Conservation (phyloP, 257 asterid genomes). For the Petunia axillaris region DNA sequence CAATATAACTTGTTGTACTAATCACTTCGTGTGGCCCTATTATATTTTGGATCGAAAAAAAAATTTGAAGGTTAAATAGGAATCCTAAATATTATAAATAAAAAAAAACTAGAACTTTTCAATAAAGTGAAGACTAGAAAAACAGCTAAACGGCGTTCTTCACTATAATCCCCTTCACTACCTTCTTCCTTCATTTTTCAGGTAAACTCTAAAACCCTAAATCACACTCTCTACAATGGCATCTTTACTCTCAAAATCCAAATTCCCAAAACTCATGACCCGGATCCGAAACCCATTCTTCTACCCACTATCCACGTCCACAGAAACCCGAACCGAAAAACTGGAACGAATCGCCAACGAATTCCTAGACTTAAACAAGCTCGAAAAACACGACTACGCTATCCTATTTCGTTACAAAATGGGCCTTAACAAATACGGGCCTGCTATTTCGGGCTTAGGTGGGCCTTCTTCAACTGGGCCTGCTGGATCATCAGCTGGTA, state of each 20-base stretch:
- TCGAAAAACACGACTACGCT: conserved; percentile 76
- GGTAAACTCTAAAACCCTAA: conserved; percentile 33
- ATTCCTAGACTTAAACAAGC: conserved; percentile 63
- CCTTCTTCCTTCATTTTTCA: conserved; percentile 35
- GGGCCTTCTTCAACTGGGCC: conserved; percentile 46
- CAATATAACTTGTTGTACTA: too few species aligned
- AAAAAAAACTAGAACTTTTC: too few species aligned
- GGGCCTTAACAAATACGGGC: conserved; percentile 69
- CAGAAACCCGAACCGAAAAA: conserved; percentile 53
- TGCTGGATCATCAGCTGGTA: conserved; percentile 38
- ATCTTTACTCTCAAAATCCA: conserved; percentile 43
- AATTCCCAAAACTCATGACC: conserved; percentile 40
- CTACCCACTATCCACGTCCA: conserved; percentile 52
- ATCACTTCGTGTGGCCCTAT: too few species aligned
- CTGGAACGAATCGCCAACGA: conserved; percentile 81
- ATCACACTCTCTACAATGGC: conserved; percentile 43
- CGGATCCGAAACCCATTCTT: conserved; percentile 23
- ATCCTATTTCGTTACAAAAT: conserved; percentile 65
- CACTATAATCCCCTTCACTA: background rate
- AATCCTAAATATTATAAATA: too few species aligned
- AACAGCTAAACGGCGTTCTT: background rate
- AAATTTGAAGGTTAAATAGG: too few species aligned
- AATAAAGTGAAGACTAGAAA: too few species aligned
- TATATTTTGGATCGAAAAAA: too few species aligned
- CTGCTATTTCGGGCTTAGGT: conserved; percentile 44